These are phyloP conservation scores for Dalbergia cultrata DNA, from an alignment of 306 rosid species.

Conservation along the genomic window DNA sequence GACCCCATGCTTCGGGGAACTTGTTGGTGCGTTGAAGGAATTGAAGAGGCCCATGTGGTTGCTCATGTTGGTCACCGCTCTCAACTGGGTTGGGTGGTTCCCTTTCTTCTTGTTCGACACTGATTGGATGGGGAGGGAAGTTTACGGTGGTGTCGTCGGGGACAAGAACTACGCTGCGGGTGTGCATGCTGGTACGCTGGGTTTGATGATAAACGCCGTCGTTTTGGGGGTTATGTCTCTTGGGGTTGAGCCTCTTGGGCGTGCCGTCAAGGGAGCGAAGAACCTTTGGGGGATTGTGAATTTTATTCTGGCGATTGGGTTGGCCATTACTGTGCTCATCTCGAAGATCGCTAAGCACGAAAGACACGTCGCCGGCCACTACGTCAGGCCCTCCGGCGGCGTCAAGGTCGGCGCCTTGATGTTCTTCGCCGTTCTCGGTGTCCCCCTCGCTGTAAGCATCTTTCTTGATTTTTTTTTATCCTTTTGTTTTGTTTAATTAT, in stretches of 20 bases:
- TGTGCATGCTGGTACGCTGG: background rate
- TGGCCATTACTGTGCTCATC: background rate
- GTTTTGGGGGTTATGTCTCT: background rate
- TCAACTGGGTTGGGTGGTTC: constrained; percentile 81
- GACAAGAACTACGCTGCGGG: constrained; percentile 41
- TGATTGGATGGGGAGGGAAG: constrained; percentile 83
- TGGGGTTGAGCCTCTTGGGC: background rate
- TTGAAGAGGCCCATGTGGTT: constrained; percentile 68
- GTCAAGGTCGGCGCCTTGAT: constrained; percentile 60
- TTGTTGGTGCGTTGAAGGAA: constrained; percentile 50
- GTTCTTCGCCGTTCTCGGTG: constrained; percentile 60
- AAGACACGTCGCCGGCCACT: background rate
- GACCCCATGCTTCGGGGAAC: constrained; percentile 37
- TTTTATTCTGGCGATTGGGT: background rate
- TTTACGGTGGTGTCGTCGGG: constrained; percentile 64
- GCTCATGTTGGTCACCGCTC: constrained; percentile 61
- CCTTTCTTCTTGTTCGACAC: constrained; percentile 73
- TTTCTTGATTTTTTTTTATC: background rate
- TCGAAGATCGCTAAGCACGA: background rate
- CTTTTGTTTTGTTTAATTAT: too few species aligned
- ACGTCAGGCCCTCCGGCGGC: background rate
- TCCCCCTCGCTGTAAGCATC: constrained; percentile 64
- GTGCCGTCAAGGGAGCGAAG: background rate
- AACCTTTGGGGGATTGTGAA: background rate
- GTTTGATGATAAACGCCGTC: background rate